These are phyloP conservation scores for Pisolithus microcarpus DNA, from an alignment of 768 basidiomycete genomes.

Conservation along the genomic window DNA sequence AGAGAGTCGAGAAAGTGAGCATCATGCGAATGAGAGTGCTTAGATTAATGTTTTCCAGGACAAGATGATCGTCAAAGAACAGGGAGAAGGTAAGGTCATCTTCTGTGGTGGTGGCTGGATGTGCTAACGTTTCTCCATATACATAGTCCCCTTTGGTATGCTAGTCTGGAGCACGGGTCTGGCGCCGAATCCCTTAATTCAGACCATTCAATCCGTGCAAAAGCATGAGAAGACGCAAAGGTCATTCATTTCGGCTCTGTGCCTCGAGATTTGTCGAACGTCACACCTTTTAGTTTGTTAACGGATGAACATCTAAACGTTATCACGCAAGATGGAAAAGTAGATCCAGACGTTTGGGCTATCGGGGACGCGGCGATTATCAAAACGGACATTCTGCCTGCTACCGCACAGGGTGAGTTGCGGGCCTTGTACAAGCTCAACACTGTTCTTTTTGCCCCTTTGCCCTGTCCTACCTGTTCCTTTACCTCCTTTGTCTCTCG, in stretches of 20 bases:
- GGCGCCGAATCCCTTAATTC: constrained; percentile 72
- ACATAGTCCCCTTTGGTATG: constrained; percentile 67
- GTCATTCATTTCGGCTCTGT: constrained; percentile 29
- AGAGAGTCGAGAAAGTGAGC: constrained; percentile 51
- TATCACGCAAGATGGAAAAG: constrained; percentile 43
- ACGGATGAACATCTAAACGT: constrained; percentile 59
- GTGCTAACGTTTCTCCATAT: constrained; percentile 3
- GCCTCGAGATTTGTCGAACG: neutral
- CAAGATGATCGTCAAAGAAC: constrained; percentile 62
- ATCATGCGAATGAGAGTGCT: constrained; percentile 1
- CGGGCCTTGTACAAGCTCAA: too few species aligned
- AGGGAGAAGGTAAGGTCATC: constrained; percentile 50
- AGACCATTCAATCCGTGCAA: constrained; percentile 48
- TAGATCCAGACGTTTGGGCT: constrained; percentile 66
- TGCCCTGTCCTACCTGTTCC: constrained; percentile 8
- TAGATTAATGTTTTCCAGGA: constrained; percentile 34
- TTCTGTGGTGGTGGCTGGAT: constrained; percentile 2
- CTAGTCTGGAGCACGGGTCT: constrained; percentile 87
- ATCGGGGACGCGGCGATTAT: constrained; percentile 74
- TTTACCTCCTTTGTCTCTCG: neutral
- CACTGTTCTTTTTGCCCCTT: neutral
- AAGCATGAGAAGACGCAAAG: constrained; percentile 57
- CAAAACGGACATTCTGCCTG: constrained; percentile 54
- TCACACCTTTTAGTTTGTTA: constrained; percentile 28
- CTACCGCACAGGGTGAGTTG: constrained; percentile 70